Base-by-base conservation (phyloP, 1,284 basidiomycete species). In the Austroboletus niveus region DNA sequence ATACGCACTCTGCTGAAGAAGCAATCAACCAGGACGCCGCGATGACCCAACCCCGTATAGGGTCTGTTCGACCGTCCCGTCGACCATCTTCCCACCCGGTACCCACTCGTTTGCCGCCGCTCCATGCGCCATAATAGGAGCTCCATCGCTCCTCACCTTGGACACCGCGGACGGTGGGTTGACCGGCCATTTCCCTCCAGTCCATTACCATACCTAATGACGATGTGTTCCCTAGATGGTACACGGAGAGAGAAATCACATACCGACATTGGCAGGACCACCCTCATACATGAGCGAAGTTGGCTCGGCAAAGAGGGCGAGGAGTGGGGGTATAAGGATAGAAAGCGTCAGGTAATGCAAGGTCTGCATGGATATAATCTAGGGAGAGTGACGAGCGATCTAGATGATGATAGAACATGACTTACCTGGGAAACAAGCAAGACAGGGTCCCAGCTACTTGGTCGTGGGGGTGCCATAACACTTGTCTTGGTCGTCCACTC, bases 301-400 rank as follows among this genome's bases (percentile, higher is more conserved):
- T 1, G 85, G 77, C 43, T 92, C 83, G 1, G 94, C 90, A 64
- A 95, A 87, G 12, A 86, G 52, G 24, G 78, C 70, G 22, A 98
- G 81, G 20, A 95, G 67, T 2, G 91, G 88, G 2, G 95, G 94
- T n/a, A 89, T 74, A 53, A 97, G 74, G 51, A 96, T 59, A 8
- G 88, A 85, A 47, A 98, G 80, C 3, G 89, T 87, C 47, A 98
- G 75, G 71, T 98, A 98, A 72, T 98, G 95, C 29, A 97, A 71
- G 0, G 92, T 84, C 74, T 98, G 96, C 62, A 98, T 77, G 15
- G 92, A 85, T 53, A 97, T 80, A 61, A 98, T 98, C 90, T 98
- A 69, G 24, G 11, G 22, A 24, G 22, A 24, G 5, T 24, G 22
- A 24, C 22, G 22, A 24, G 53, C 7, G 15, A 22, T 29, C 35